Percentiles rank a stretch among this genome's conserved stretches.
Evolutionary conservation across 306 rosid genomes (phyloP).

Genomic region (Malus asiatica): DNA sequence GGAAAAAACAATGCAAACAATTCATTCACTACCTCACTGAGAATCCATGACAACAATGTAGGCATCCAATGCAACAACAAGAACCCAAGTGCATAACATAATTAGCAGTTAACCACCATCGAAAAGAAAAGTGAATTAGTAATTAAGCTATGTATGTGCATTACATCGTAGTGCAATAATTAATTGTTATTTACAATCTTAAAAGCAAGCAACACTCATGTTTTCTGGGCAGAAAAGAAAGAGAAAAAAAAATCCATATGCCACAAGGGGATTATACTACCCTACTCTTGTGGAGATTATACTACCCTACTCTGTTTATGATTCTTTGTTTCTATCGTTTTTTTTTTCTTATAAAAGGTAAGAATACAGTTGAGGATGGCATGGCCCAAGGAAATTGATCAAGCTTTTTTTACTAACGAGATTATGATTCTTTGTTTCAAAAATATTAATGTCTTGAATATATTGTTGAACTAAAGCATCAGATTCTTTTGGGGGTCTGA

Average conservation of each 20-base stretch:
- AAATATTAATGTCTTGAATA: background rate
- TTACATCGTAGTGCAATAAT: background rate
- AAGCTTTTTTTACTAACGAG: constrained; percentile 10
- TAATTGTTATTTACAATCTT: background rate
- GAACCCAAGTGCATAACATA: too few relatives aligned
- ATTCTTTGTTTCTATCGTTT: constrained; percentile 9
- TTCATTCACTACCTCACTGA: too few relatives aligned
- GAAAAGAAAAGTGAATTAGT: background rate
- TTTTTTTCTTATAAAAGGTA: constrained; percentile 34
- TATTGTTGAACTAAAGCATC: background rate
- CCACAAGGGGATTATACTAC: background rate
- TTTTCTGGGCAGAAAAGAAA: background rate
- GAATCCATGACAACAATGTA: too few relatives aligned
- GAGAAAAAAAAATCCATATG: background rate
- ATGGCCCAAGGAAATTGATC: constrained; percentile 79
- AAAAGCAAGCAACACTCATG: background rate
- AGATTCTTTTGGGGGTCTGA: background rate
- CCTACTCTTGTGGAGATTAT: constrained; percentile 46
- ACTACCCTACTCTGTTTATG: constrained; percentile 67
- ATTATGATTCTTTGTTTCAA: too few relatives aligned
- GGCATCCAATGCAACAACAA: too few relatives aligned
- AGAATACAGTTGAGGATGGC: constrained; percentile 82
- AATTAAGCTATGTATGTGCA: background rate
- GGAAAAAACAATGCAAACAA: too few relatives aligned
- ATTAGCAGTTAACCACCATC: too few relatives aligned